A percentile compares a stretch with the other conserved stretches of the same genome.
These are phyloP conservation scores for Vaccinium macrocarpon DNA, from an alignment of 148 eudicot genomes.

Conservation along the genomic window DNA sequence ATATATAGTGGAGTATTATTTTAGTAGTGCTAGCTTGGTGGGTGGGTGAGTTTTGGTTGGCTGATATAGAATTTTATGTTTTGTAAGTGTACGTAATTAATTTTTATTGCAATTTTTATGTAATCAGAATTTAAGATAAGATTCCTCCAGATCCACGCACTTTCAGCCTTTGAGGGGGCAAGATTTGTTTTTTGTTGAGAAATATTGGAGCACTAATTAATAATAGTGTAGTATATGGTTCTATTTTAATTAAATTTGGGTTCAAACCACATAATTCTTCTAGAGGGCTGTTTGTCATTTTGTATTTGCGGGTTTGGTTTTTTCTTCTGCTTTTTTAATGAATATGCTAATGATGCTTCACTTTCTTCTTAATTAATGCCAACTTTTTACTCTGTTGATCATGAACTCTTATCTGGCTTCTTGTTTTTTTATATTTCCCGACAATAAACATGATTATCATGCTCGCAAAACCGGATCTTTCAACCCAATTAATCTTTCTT, in stretches of 20 bases:
- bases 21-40: background rate
- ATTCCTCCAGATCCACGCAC: slow-evolving; percentile 1
- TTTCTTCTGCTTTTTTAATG: background rate
- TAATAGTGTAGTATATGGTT: slow-evolving; percentile 10
- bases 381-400: slow-evolving; percentile 1
- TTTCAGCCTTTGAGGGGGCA: slow-evolving; percentile 9
- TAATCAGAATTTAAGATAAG: slow-evolving; percentile 1
- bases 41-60: background rate
- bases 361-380: slow-evolving; percentile 8
- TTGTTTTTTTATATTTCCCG: slow-evolving; percentile 8
- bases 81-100: background rate
- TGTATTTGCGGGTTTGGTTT: slow-evolving; percentile 29
- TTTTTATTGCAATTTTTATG: background rate
- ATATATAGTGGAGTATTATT: background rate
- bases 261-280: slow-evolving; percentile 13
- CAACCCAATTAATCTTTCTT: background rate
- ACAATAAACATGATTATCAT: background rate
- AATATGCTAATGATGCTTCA: slow-evolving; percentile 22
- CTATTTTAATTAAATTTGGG: background rate
- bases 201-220: slow-evolving; percentile 10
- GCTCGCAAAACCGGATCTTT: background rate
- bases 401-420: slow-evolving; percentile 12
- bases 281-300: slow-evolving; percentile 31
- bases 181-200: slow-evolving; percentile 13
- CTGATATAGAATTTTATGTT: background rate